These are phyloP conservation scores for Xeromyces bisporus DNA, from an alignment of 495 filamentous ascomycete species.

Conservation along the genomic window DNA sequence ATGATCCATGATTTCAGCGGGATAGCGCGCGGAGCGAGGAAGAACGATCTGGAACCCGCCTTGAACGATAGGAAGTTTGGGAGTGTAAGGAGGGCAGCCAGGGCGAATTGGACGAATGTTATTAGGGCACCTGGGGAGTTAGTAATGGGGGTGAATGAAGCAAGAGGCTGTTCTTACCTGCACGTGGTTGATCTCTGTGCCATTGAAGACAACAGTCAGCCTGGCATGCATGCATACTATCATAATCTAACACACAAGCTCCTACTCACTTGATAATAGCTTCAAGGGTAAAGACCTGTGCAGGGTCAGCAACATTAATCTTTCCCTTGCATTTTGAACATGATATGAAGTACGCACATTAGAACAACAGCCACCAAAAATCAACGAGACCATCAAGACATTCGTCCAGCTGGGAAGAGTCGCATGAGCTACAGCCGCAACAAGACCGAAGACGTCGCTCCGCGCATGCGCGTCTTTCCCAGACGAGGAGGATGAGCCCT, in stretches of 20 bases:
- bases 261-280: conserved; percentile 74
- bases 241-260: no score
- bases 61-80: conserved; percentile 62
- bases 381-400: conserved; percentile 61
- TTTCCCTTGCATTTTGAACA: conserved; percentile 1
- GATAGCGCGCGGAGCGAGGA: conserved; percentile 60
- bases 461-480: no score
- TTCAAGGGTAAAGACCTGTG: conserved; percentile 78
- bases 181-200: conserved; percentile 19
- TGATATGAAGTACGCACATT: conserved; percentile 45
- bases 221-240: no score
- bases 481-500: no score
- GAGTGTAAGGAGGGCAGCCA: conserved; percentile 49
- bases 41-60: conserved; percentile 41
- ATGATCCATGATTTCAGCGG: conserved; percentile 71
- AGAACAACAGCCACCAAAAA: conserved; percentile 94
- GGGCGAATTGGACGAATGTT: conserved; percentile 84
- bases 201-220: no score
- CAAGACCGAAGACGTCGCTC: conserved; percentile 10
- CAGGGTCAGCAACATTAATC: conserved; percentile 9
- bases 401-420: conserved; percentile 52
- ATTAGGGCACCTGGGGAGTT: conserved; percentile 54
- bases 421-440: conserved; percentile 23
- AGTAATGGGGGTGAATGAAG: neutral
- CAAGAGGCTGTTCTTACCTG: conserved; percentile 12